Conservation (phyloP, 345 rosid species). For the Syzygium aromaticum region DNA sequence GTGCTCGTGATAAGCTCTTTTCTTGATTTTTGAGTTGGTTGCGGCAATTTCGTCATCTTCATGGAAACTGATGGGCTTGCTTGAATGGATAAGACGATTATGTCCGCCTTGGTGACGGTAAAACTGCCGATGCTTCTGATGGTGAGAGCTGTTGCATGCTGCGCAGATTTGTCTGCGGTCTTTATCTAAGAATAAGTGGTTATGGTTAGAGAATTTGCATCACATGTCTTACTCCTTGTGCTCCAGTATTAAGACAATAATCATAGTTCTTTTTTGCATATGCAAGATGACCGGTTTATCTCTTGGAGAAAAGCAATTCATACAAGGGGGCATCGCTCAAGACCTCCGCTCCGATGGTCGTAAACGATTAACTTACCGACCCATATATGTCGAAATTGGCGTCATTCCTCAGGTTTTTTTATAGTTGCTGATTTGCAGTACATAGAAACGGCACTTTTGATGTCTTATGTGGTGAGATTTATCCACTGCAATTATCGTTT, state of each 20-base stretch:
- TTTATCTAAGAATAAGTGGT: not conserved
- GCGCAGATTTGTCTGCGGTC: not conserved
- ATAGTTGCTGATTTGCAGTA: not conserved
- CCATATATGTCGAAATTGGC: constrained; percentile 62
- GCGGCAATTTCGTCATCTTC: not conserved
- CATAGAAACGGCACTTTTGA: not conserved
- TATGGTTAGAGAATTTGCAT: not conserved
- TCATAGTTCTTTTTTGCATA: not conserved
- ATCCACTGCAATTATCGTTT: not conserved
- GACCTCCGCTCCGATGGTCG: constrained; percentile 81
- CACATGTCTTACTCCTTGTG: not conserved
- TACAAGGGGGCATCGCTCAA: constrained; percentile 75
- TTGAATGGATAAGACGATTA: not conserved
- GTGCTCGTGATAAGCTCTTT: too few species aligned
- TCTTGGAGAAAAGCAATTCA: constrained; percentile 54
- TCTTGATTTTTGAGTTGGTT: not conserved
- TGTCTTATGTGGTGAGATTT: not conserved
- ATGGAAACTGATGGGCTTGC: not conserved
- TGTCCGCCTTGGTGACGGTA: not conserved
- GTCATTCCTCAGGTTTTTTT: constrained; percentile 74
- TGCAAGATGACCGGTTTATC: constrained; percentile 69
- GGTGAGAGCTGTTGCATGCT: not conserved
- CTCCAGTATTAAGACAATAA: not conserved
- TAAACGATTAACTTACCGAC: constrained; percentile 55
- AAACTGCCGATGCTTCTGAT: not conserved